A percentile compares a stretch with the other conserved stretches of the same genome.
phyloP scores from a whole-genome alignment of 176 grass and related monocot species.

The Bothriochloa decipiens region DNA sequence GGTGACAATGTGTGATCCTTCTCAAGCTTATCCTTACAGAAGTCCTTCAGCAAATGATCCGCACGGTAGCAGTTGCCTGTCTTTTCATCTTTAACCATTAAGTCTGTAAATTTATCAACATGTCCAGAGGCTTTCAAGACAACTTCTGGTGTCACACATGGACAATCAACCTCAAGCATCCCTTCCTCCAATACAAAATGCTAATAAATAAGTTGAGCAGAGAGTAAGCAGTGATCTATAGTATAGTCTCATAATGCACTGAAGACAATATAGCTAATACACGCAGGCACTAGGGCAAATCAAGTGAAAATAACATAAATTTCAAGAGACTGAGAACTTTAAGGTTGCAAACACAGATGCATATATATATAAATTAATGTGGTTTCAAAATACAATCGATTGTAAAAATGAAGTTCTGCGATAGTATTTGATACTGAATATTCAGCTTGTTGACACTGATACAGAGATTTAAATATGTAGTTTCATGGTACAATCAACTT shows the following conservation, averaged over 20 bases:
- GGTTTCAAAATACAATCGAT: neutral
- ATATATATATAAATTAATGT: neutral
- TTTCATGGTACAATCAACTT: neutral
- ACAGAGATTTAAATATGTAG: neutral
- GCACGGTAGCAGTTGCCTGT: conserved; percentile 86
- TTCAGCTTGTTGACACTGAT: neutral
- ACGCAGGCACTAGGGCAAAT: neutral
- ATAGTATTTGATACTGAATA: neutral
- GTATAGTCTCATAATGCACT: neutral
- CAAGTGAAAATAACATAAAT: neutral
- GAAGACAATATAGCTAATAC: neutral
- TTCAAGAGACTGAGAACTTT: neutral
- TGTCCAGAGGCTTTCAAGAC: conserved; percentile 94
- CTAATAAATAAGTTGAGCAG: conserved; percentile 41
- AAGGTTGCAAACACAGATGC: neutral
- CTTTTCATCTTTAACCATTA: conserved; percentile 97
- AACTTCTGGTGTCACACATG: conserved; percentile 86
- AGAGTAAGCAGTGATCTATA: conserved; percentile 19
- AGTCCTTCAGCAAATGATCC: conserved; percentile 93
- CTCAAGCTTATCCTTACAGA: conserved; percentile 91
- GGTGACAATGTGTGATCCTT: conserved; percentile 51
- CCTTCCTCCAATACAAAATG: conserved; percentile 92
- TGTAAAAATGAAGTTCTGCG: neutral
- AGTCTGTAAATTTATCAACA: conserved; percentile 90
- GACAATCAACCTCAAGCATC: conserved; percentile 95